A percentile compares a stretch with the other conserved stretches of the same genome.
Evolutionary conservation across 1,284 basidiomycete genomes (phyloP).

Genomic region (Hymenochaete sp.): DNA sequence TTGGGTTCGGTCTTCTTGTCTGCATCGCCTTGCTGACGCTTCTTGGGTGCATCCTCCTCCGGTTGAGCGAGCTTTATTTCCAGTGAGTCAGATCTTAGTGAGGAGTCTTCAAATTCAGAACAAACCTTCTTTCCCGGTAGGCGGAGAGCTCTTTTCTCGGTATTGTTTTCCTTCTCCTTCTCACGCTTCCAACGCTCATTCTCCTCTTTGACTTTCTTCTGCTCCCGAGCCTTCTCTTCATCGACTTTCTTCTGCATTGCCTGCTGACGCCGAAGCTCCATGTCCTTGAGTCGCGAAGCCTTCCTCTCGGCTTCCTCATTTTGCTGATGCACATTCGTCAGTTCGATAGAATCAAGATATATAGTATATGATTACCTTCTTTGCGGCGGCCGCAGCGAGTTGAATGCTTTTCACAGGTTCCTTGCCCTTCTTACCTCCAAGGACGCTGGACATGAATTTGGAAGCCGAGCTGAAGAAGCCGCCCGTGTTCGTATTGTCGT

Average conservation of each 20-base stretch:
- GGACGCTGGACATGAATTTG: slow-evolving; percentile 53
- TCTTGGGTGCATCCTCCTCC: slow-evolving; percentile 63
- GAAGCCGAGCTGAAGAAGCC: slow-evolving; percentile 59
- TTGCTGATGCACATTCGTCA: slow-evolving; percentile 45
- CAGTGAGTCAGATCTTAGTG: slow-evolving; percentile 17
- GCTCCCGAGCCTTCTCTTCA: slow-evolving; percentile 63
- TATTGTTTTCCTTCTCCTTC: slow-evolving; percentile 65
- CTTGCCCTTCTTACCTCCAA: slow-evolving; percentile 62
- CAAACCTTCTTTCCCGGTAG: slow-evolving; percentile 49
- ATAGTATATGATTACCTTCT: slow-evolving; percentile 53
- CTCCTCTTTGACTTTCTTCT: slow-evolving; percentile 64
- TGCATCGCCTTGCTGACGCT: slow-evolving; percentile 50
- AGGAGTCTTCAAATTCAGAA: neutral
- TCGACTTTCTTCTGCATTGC: slow-evolving; percentile 69
- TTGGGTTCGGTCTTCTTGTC: slow-evolving; percentile 53
- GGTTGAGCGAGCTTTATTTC: slow-evolving; percentile 17
- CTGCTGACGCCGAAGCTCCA: slow-evolving; percentile 67
- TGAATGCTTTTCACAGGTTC: slow-evolving; percentile 76
- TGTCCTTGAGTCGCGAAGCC: slow-evolving; percentile 61
- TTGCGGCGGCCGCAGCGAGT: slow-evolving; percentile 72
- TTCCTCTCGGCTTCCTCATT: slow-evolving; percentile 81
- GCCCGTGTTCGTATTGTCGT: slow-evolving; percentile 22
- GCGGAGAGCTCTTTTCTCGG: slow-evolving; percentile 51
- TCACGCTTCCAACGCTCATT: slow-evolving; percentile 63
- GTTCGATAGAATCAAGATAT: neutral